Evolutionary conservation across 805 yeast genomes (phyloP).

Genomic region (Zygotorulaspora danielsina): DNA sequence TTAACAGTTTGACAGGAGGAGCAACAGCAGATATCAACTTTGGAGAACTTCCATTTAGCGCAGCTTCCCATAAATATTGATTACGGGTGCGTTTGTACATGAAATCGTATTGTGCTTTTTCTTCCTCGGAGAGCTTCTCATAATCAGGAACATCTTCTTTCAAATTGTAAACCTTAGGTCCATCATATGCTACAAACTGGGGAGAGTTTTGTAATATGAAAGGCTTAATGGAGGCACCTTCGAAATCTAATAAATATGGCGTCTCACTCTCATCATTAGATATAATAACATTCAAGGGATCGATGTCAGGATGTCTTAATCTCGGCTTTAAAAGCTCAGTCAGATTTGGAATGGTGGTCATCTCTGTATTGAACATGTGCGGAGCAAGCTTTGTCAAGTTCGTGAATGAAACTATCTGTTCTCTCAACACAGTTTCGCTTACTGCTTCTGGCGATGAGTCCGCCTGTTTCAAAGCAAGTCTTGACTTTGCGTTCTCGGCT

Average conservation of each 20-base stretch:
- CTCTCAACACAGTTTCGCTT: conserved; percentile 43
- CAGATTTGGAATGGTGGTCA: conserved; percentile 57
- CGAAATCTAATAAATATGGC: conserved; percentile 72
- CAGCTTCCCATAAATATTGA: conserved; percentile 81
- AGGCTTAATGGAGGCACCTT: conserved; percentile 76
- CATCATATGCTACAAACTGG: conserved; percentile 77
- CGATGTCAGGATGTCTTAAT: conserved; percentile 75
- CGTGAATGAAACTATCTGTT: conserved; percentile 58
- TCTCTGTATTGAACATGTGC: conserved; percentile 46
- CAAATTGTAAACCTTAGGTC: conserved; percentile 77
- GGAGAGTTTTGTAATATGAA: conserved; percentile 76
- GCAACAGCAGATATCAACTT: conserved; percentile 75
- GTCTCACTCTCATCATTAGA: conserved; percentile 37
- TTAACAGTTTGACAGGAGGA: conserved; percentile 73
- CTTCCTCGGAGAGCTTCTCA: conserved; percentile 61
- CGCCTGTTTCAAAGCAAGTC: conserved; percentile 52
- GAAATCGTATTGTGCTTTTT: conserved; percentile 75
- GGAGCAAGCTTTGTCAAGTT: conserved; percentile 55
- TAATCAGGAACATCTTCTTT: conserved; percentile 71
- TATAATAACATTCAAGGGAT: conserved; percentile 79
- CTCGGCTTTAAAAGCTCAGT: conserved; percentile 66
- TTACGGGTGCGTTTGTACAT: conserved; percentile 88
- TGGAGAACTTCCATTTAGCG: conserved; percentile 59
- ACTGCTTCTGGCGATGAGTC: conserved; percentile 45
- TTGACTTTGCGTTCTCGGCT: conserved; percentile 52